A percentile compares a stretch with the other conserved stretches of the same genome.
These are phyloP conservation scores for Lagenidium sp. DNA, from an alignment of 352 stramenopile species.

Conservation along the genomic window DNA sequence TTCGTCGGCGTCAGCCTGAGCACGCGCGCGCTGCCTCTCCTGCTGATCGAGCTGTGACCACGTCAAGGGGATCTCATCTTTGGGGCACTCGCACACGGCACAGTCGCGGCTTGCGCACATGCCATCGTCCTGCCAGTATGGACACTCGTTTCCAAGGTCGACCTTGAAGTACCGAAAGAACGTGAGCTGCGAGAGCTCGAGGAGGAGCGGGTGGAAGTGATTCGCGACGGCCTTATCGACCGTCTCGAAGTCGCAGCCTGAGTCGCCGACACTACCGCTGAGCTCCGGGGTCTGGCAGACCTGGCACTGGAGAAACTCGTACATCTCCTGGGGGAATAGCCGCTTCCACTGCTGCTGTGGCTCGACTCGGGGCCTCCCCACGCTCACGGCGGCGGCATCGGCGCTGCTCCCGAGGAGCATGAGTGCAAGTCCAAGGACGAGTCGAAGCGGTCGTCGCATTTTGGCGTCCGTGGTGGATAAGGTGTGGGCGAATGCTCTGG, in stretches of 20 bases:
- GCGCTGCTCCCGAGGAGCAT: not conserved
- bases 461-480: too few species aligned
- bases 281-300: slow-evolving; percentile 77
- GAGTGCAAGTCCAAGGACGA: too few species aligned
- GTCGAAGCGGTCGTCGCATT: too few species aligned
- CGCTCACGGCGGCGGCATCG: not conserved
- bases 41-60: slow-evolving; percentile 68
- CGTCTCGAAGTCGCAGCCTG: slow-evolving; percentile 77
- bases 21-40: slow-evolving; percentile 18
- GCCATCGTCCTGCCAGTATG: slow-evolving; percentile 88
- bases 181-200: slow-evolving; percentile 65
- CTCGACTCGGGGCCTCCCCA: too few species aligned
- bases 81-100: slow-evolving; percentile 83
- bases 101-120: slow-evolving; percentile 88
- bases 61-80: slow-evolving; percentile 72
- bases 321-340: slow-evolving; percentile 59
- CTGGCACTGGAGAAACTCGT: slow-evolving; percentile 70
- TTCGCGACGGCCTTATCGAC: slow-evolving; percentile 74
- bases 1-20: not conserved
- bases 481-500: too few species aligned
- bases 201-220: slow-evolving; percentile 75
- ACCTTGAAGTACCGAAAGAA: slow-evolving; percentile 95
- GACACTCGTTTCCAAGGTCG: slow-evolving; percentile 84
- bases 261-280: slow-evolving; percentile 74
- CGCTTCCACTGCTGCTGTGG: slow-evolving; percentile 13